Base-by-base conservation (phyloP, 345 rosid species). In the Gossypium arboreum region DNA sequence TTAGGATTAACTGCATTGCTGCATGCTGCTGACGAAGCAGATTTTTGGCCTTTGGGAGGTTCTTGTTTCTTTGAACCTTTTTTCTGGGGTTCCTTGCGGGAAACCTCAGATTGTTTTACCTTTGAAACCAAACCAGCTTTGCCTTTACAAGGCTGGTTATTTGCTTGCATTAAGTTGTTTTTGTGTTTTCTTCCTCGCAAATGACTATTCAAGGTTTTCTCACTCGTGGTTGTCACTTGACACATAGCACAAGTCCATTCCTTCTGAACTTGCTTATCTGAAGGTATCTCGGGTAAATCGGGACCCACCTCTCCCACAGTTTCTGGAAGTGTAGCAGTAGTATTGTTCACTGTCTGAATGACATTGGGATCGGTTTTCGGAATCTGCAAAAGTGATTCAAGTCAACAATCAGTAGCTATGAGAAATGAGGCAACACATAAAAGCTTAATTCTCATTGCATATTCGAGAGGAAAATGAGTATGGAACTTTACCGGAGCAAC, bases 181-280 rank as follows among this genome's bases (percentile, higher is more conserved):
- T n/a, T 73, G 61, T 84, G 84, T 17, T 64, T 67, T 12, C 41
- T 75, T 60, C 83, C 87, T 73, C 6, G 34, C 50, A 81, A 43
- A 65, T 84, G 84, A 45, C 18, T 68, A 15, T 67, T 72, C 74
- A 75, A 60, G 24, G 9, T 12, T 25, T 3, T 18, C 76, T 72
- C 81, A 25, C 79, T 43, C 22, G 15, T 9, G 13, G 60, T 45
- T 71, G 66, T 77, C 16, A 81, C 50, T 29, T 68, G 81, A 73
- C 84, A 79, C 74, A 75, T 1, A 20, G 76, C 71, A 63, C 83
- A 81, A 16, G 78, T 77, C 84, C 83, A 81, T 54, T 69, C 76
- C 71, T 77, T 79, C 62, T 75, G 73, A 48, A 44, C 71, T 56
- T 72, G 58, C 74, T 63, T 50, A 12, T 60, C 58, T 12, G 64